phyloP scores from a whole-genome alignment of 2,329 filamentous ascomycete genomes.

The Arachnopeziza araneosa region DNA sequence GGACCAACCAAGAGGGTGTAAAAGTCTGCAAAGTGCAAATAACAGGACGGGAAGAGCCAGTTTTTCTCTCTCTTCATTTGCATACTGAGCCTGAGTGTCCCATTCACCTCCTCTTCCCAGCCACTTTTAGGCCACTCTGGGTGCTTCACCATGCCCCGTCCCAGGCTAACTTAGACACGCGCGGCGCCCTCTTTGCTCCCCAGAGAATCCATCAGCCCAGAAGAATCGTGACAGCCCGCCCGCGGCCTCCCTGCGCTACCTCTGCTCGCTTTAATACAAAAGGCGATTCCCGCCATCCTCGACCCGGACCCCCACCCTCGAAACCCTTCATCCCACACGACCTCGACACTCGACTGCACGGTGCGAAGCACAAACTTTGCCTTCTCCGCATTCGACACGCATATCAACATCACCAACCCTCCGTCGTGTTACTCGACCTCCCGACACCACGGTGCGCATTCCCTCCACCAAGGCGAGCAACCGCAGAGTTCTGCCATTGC shows the following conservation, averaged over 20 bases:
- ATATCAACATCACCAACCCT: neutral
- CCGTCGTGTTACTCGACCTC: slow-evolving; percentile 3
- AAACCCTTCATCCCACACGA: slow-evolving; percentile 5
- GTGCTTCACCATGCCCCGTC: neutral
- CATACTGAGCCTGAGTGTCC: neutral
- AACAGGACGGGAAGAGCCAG: neutral
- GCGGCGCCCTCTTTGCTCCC: neutral
- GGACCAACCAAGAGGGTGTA: neutral
- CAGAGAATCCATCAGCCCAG: neutral
- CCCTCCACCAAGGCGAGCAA: neutral
- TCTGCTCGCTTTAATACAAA: neutral
- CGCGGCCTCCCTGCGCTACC: too few relatives aligned
- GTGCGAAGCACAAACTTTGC: slow-evolving; percentile 1
- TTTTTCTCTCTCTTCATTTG: neutral
- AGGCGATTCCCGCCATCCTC: neutral
- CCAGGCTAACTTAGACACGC: neutral
- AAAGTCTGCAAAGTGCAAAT: neutral
- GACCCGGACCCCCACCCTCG: slow-evolving; percentile 3
- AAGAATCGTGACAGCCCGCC: too few relatives aligned
- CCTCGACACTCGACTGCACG: neutral
- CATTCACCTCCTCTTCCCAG: neutral
- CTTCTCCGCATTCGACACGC: slow-evolving; percentile 6
- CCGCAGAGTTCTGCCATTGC: neutral
- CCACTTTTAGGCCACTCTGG: neutral
- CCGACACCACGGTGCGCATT: slow-evolving; percentile 1